A percentile compares a stretch with the other conserved stretches of the same genome.
These are phyloP conservation scores for Aristolochia californica DNA, from an alignment of 164 flowering plant species.

Conservation along the genomic window DNA sequence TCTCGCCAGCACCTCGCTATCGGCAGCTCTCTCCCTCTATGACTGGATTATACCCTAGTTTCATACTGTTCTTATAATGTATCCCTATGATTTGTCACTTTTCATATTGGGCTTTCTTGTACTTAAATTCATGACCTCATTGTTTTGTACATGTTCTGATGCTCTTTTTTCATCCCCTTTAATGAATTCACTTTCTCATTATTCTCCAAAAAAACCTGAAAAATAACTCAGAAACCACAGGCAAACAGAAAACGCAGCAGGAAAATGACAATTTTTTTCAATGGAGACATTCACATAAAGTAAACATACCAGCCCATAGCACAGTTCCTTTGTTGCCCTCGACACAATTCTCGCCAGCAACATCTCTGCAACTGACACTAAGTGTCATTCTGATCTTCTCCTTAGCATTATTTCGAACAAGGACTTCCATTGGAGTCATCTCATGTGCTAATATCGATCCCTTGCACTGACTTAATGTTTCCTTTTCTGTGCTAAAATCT, in stretches of 20 bases:
- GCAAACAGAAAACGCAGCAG: not conserved
- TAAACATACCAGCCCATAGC: slow-evolving; percentile 73
- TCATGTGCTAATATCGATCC: slow-evolving; percentile 63
- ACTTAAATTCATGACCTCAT: no score
- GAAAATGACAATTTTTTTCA: not conserved
- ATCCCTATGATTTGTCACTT: no score
- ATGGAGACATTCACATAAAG: not conserved
- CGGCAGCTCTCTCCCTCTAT: no score
- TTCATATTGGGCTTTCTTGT: no score
- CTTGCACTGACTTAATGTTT: slow-evolving; percentile 11
- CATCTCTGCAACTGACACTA: slow-evolving; percentile 84
- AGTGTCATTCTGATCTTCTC: slow-evolving; percentile 70
- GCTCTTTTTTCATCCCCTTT: no score
- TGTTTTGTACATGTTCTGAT: no score
- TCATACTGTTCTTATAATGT: no score
- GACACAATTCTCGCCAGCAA: slow-evolving; percentile 86
- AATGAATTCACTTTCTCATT: no score
- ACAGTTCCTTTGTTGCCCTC: slow-evolving; percentile 80
- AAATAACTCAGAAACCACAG: not conserved
- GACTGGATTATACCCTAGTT: no score
- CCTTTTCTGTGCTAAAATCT: slow-evolving; percentile 11
- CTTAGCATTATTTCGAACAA: slow-evolving; percentile 89
- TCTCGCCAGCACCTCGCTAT: no score
- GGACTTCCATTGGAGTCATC: slow-evolving; percentile 87
- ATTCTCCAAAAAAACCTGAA: not conserved